Percentiles rank a stretch among this genome's conserved stretches.
These are phyloP conservation scores for Paramecium caudatum DNA, from an alignment of 73 alveolate genomes.

Conservation along the genomic window DNA sequence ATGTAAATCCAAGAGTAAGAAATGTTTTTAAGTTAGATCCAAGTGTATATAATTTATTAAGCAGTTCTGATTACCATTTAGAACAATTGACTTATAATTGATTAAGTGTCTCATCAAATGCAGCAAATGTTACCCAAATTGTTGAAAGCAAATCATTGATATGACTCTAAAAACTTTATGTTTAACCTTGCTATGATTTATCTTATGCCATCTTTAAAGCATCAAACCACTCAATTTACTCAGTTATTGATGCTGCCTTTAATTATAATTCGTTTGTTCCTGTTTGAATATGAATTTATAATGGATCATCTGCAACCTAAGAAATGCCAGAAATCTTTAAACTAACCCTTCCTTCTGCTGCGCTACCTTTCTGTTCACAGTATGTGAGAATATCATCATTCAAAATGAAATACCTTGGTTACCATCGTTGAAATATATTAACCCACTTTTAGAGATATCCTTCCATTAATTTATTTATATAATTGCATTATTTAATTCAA, in stretches of 20 bases:
- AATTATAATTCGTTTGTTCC: constrained; percentile 34
- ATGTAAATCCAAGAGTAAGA: constrained; percentile 19
- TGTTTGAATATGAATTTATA: background rate
- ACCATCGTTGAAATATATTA: constrained; percentile 33
- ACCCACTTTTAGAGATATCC: background rate
- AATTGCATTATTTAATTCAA: too few relatives aligned
- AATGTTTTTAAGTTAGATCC: constrained; percentile 20
- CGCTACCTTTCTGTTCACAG: constrained; percentile 1
- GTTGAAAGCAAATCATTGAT: background rate
- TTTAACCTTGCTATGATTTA: background rate
- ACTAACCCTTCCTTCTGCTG: constrained; percentile 12
- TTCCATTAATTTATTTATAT: constrained; percentile 43
- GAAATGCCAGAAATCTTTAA: constrained; percentile 18
- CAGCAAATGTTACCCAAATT: constrained; percentile 50
- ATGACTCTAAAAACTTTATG: background rate
- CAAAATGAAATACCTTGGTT: constrained; percentile 46
- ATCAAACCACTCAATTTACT: constrained; percentile 7
- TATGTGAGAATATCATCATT: constrained; percentile 11
- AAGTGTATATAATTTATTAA: background rate
- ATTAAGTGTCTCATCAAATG: constrained; percentile 58
- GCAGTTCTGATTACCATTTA: background rate
- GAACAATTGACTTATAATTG: background rate
- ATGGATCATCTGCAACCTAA: background rate
- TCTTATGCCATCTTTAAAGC: constrained; percentile 28
- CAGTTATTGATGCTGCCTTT: background rate